phyloP scores from a whole-genome alignment of 2,329 filamentous ascomycete genomes.

The Ophiostoma ulmi region DNA sequence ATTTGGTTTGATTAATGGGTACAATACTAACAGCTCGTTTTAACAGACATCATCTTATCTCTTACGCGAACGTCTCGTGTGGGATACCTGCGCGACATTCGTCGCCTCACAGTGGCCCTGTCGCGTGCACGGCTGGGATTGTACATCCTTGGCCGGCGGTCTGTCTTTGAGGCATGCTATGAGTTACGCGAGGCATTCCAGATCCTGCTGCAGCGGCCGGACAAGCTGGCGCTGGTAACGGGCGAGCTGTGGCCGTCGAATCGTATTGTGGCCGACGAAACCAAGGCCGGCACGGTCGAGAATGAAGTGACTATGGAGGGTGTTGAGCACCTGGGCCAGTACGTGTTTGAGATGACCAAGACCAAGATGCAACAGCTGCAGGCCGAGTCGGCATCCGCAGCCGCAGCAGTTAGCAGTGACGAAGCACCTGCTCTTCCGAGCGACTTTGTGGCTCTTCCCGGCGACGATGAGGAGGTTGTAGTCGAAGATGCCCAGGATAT shows the following conservation, averaged over 20 bases:
- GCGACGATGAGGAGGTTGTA: conserved; percentile 17
- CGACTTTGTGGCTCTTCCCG: conserved; percentile 25
- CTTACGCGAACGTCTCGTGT: conserved; percentile 82
- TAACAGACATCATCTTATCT: conserved; percentile 72
- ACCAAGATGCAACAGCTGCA: conserved; percentile 50
- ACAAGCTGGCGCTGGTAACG: conserved; percentile 74
- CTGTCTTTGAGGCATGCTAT: conserved; percentile 81
- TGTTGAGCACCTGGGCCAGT: conserved; percentile 91
- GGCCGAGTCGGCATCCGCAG: conserved; percentile 24
- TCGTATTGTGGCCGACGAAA: conserved; percentile 45
- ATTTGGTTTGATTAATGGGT: neutral
- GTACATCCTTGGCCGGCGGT: conserved; percentile 83
- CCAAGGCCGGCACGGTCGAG: conserved; percentile 48
- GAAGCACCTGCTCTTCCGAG: neutral
- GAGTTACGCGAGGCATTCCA: conserved; percentile 86
- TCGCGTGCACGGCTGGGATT: conserved; percentile 87
- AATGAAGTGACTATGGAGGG: conserved; percentile 73
- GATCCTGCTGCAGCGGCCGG: conserved; percentile 67
- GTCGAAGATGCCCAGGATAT: conserved; percentile 6
- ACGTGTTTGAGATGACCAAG: conserved; percentile 93
- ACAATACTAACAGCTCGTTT: conserved; percentile 32
- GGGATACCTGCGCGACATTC: conserved; percentile 88
- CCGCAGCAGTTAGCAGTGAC: neutral
- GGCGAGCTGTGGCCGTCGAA: conserved; percentile 79
- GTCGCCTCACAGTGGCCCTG: conserved; percentile 87